Base-by-base conservation (phyloP, 148 eudicot genomes). In the Nepenthes gracilis region DNA sequence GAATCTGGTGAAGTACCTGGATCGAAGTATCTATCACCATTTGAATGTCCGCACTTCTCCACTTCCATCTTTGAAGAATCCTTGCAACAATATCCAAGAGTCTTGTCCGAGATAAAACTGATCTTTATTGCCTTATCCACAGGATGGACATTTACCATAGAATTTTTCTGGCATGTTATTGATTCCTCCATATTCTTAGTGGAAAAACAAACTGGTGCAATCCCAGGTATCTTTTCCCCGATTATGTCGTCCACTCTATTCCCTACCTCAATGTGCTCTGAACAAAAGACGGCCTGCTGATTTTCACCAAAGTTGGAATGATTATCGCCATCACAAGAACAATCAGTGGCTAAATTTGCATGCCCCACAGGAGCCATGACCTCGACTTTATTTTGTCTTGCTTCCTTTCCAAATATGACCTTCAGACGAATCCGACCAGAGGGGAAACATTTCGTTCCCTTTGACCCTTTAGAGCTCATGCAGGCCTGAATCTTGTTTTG, bases 1-100 rank as follows among this genome's bases (percentile, higher is more conserved):
- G 96, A 93, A 75, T 93, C 96, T 70, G 98, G 98, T 65, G 98
- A 93, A 66, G 98, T 88, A 72, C 89, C 91, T 23, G 81, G 73
- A 71, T 88, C 93, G 57, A 70, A 57, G 58, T 64, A 74, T 63
- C 76, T 69, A 38, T 70, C 83, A 60, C 76, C 77, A 70, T 61
- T 45, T 33, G 79, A 66, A 40, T 58, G 62, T 57, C 61, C 73
- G 43, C 51, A 57, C 58, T 71, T 74, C 56, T 69, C 72, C 53
- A 71, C 64, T 63, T 70, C 82, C 36, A 48, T 71, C 53, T 67
- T 74, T 35, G 58, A 69, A 55, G 71, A 52, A 57, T 59, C 58
- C 12, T 51, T 58, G 55, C 55, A 69, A 67, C 40, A 65, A 59
- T 64, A 55, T 33, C 35, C 61, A 59, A 53, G 63, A 62, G 56